Conservation (phyloP, 495 filamentous ascomycete species). For the Aspergillus bertholletiae region DNA sequence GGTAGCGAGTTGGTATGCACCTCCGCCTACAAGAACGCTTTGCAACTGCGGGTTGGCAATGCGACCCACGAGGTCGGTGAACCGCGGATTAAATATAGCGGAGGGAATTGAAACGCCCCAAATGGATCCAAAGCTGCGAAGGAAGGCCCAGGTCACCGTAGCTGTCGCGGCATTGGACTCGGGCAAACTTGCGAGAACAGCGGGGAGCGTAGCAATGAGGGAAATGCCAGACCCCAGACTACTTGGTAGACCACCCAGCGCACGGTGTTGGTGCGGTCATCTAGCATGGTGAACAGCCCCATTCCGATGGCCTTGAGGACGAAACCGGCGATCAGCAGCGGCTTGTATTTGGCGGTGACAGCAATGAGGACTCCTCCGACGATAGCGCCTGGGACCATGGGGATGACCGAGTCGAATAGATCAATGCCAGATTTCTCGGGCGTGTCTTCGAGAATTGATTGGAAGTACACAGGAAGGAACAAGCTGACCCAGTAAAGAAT, state of each 20-base stretch:
- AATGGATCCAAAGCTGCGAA: slow-evolving; percentile 44
- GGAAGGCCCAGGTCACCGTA: slow-evolving; percentile 42
- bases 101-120: slow-evolving; percentile 51
- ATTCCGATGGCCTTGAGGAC: slow-evolving; percentile 35
- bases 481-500: slow-evolving; percentile 34
- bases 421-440: slow-evolving; percentile 33
- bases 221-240: slow-evolving; percentile 30
- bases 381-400: slow-evolving; percentile 28
- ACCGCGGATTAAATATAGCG: slow-evolving; percentile 40
- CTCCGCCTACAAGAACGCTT: not conserved
- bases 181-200: slow-evolving; percentile 31
- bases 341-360: slow-evolving; percentile 42
- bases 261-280: slow-evolving; percentile 16
- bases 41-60: not conserved
- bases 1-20: not conserved
- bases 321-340: slow-evolving; percentile 38
- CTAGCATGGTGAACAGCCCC: slow-evolving; percentile 38
- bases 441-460: slow-evolving; percentile 28
- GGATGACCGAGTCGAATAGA: slow-evolving; percentile 31
- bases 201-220: slow-evolving; percentile 29
- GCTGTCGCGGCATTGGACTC: slow-evolving; percentile 37
- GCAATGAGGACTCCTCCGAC: slow-evolving; percentile 29
- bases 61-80: not conserved
- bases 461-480: slow-evolving; percentile 50
- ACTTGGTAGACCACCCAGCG: slow-evolving; percentile 30